Evolutionary conservation across 2,329 filamentous ascomycete species (phyloP).

Genomic region (Huntiella moniliformis): DNA sequence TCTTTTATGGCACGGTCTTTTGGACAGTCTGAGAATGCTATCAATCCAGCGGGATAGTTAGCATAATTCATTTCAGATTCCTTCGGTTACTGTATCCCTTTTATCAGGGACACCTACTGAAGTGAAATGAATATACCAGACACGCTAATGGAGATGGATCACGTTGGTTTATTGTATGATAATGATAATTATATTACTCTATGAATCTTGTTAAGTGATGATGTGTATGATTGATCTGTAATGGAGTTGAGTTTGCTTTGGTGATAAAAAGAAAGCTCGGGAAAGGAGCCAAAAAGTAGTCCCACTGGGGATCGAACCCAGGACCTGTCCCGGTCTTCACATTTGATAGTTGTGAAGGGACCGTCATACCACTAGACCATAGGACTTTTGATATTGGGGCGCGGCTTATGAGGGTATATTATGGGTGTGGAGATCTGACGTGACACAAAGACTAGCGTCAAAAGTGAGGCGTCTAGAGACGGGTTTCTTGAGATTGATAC

Average conservation of each 20-base stretch:
- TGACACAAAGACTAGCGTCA: neutral
- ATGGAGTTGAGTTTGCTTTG: neutral
- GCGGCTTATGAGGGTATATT: neutral
- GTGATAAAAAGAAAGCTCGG: neutral
- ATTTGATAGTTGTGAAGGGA: slow-evolving; percentile 6
- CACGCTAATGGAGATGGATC: too few species aligned
- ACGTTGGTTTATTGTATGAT: slow-evolving; percentile 1
- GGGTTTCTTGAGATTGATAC: neutral
- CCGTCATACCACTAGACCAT: slow-evolving; percentile 12
- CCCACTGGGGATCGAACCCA: slow-evolving; percentile 12
- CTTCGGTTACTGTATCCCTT: too few species aligned
- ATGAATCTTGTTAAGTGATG: neutral
- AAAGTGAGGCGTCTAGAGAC: too few species aligned
- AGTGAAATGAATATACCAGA: too few species aligned
- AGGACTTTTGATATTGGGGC: slow-evolving; percentile 17
- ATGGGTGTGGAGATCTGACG: neutral
- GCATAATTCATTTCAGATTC: too few species aligned
- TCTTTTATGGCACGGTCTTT: neutral
- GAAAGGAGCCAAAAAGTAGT: slow-evolving; percentile 6
- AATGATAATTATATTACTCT: slow-evolving; percentile 4
- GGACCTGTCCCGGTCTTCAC: slow-evolving; percentile 10
- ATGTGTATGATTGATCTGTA: neutral
- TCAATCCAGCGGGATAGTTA: too few species aligned
- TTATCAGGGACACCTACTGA: too few species aligned
- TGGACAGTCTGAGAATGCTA: neutral